Base-by-base conservation (phyloP, 768 basidiomycete species). In the Mrakia hoshinonis region DNA sequence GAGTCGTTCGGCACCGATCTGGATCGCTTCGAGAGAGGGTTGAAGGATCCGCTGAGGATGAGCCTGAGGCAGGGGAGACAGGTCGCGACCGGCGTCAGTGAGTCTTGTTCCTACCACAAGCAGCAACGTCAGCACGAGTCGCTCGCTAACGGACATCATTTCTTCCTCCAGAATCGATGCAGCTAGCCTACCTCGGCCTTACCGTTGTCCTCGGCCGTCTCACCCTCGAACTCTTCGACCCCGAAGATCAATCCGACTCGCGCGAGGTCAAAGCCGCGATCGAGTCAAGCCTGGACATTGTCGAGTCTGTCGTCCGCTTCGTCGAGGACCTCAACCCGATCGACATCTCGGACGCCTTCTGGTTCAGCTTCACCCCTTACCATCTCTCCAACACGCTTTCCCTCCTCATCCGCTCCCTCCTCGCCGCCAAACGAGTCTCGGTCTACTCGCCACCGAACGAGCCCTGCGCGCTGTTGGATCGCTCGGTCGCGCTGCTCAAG, bases 161-260 rank as follows among this genome's bases (percentile, higher is more conserved):
- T 48, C 36, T 18, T 20, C 4, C 5, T 24, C 12, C 72, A 73
- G 72, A 64, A 34, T 73, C 72, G 38, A 64, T 73, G 66, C 72
- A 69, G 52, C 67, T 73, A 22, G 46, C 72, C 18, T 73, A 69
- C 51, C 65, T 73, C 24, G 72, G 67, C 24, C 26, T 73, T 31
- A 64, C 67, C 36, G 48, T 73, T 51, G 61, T 64, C 15, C 72
- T 73, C 62, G 66, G 60, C 20, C 67, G 72, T 3, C 67, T 73
- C 22, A 68, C 67, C 22, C 46, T 51, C 39, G 72, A 73, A 24
- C 31, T 68, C 15, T 73, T 68, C 29, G 67, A 73, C n/a, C 72
- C 61, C 6, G 63, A 65, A 12, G 70, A 72, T 20, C 51, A 72
- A 34, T 36, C 43, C 47, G 70, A 66, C 47, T 26, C 26, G 24